Conservation (phyloP, 805 yeast species). For the Pichia nakasei region DNA sequence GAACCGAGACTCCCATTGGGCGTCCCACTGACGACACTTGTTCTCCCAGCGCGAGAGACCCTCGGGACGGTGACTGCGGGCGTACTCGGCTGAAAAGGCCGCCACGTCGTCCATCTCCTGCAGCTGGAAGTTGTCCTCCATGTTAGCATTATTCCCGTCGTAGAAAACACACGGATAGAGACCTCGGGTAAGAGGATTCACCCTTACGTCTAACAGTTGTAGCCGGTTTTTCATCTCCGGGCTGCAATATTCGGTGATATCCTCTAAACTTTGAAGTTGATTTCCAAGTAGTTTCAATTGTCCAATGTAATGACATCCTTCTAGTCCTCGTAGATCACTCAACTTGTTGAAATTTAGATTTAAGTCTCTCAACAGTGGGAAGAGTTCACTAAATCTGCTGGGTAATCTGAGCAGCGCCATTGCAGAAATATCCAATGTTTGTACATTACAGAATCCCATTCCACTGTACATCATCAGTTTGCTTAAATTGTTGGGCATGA, state of each 20-base stretch:
- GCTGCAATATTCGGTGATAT: constrained; percentile 27
- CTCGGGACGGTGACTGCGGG: constrained; percentile 10
- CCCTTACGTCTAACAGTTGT: constrained; percentile 37
- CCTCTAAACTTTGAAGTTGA: constrained; percentile 27
- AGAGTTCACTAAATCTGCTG: constrained; percentile 26
- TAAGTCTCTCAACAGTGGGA: constrained; percentile 39
- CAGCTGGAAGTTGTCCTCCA: constrained; percentile 13
- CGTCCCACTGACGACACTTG: constrained; percentile 3
- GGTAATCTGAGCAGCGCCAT: constrained; percentile 36
- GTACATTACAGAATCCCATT: constrained; percentile 26
- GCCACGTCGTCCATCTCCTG: constrained; percentile 45
- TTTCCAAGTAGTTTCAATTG: constrained; percentile 40
- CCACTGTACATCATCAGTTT: neutral
- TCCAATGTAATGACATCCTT: constrained; percentile 28
- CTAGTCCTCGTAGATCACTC: constrained; percentile 27
- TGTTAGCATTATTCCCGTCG: constrained; percentile 25
- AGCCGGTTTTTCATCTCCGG: constrained; percentile 24
- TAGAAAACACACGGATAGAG: constrained; percentile 47
- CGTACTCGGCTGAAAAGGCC: constrained; percentile 39
- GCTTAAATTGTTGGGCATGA: constrained; percentile 10
- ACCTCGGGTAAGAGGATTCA: constrained; percentile 39
- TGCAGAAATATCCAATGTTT: constrained; percentile 35
- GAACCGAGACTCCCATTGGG: no score
- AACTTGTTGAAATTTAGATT: constrained; percentile 44
- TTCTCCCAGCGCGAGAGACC: neutral